Base-by-base conservation (phyloP, 2,329 filamentous ascomycete genomes). In the Diaporthe citrichinensis region DNA sequence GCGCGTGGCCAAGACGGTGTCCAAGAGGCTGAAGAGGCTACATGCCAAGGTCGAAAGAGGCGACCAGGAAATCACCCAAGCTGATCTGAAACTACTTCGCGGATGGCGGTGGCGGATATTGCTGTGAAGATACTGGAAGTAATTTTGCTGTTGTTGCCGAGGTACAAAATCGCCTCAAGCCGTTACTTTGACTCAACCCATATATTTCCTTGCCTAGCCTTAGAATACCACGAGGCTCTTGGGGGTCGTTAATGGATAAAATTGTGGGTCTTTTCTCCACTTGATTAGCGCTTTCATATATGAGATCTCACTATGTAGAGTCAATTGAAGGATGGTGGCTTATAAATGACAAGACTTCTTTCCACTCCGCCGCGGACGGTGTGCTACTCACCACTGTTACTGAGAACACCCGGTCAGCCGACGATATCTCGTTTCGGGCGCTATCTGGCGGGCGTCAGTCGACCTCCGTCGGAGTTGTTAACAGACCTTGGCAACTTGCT, bases 81-180 rank as follows among this genome's bases (percentile, higher is more conserved):
- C 82, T 49, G 90, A 92, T 74, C 73, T 91, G 76, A 86, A 86
- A 78, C 58, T 87, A 20, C 81, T 91, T 25, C 83, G 86, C 46
- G 89, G 90, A 1, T 91, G 90, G 90, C 84, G 90, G 74, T 91
- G 90, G 90, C 83, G 89, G 68, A 84, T 91, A 28, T 76, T 91
- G 76, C 78, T 87, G 39, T 91, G 71, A 62, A 20, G 46, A 44
- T 15, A 4, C n/a, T 46, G 51, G 25, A 9, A 36, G 17, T 3
- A 2, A 46, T 39, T 39, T 2, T 44, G 17, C n/a, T 4, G 7
- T 20, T 28, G 55, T 23, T 15, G 5, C 25, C 7, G 15, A 5
- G 34, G 25, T 7, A 20, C 28, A 4, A 41, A 14, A 23, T 2
- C 3, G 5, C 46, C 34, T 31, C 25, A 28, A 31, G 49, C 14